phyloP scores from a whole-genome alignment of 192 early-diverging fungal genomes.

The Umbelopsis sp. region DNA sequence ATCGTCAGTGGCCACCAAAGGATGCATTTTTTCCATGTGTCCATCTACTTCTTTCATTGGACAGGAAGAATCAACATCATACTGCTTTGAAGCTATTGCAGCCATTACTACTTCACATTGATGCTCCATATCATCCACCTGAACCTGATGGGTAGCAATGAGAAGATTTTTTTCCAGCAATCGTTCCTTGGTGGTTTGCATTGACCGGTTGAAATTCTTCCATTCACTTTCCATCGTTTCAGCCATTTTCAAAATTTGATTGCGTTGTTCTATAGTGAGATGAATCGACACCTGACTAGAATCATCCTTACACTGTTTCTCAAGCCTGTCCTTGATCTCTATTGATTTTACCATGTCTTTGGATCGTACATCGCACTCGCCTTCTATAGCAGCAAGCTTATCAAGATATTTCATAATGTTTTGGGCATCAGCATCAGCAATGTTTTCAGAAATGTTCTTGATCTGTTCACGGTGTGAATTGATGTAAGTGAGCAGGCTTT shows the following conservation, averaged over 20 bases:
- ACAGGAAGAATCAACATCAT: background rate
- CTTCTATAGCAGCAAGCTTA: conserved; percentile 32
- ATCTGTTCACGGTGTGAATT: conserved; percentile 29
- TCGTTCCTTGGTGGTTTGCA: conserved; percentile 34
- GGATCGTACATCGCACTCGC: conserved; percentile 19
- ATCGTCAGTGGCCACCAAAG: conserved; percentile 14
- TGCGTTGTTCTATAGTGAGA: conserved; percentile 34
- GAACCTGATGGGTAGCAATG: conserved; percentile 19
- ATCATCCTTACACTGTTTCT: conserved; percentile 32
- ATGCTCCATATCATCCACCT: conserved; percentile 15
- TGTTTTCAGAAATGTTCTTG: conserved; percentile 29
- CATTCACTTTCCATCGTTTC: conserved; percentile 31
- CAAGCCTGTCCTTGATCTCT: conserved; percentile 27
- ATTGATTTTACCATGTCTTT: conserved; percentile 6
- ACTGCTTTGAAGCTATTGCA: background rate
- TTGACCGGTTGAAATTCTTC: conserved; percentile 24
- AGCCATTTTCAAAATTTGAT: conserved; percentile 25
- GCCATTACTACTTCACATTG: background rate
- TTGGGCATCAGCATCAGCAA: conserved; percentile 22
- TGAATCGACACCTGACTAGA: conserved; percentile 16
- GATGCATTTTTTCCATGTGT: conserved; percentile 10
- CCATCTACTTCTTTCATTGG: background rate
- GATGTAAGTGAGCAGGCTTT: conserved; percentile 31
- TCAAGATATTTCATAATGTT: conserved; percentile 25
- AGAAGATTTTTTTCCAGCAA: conserved; percentile 19